Conservation (phyloP, 163 green algal species). For the Scenedesmus sp. region DNA sequence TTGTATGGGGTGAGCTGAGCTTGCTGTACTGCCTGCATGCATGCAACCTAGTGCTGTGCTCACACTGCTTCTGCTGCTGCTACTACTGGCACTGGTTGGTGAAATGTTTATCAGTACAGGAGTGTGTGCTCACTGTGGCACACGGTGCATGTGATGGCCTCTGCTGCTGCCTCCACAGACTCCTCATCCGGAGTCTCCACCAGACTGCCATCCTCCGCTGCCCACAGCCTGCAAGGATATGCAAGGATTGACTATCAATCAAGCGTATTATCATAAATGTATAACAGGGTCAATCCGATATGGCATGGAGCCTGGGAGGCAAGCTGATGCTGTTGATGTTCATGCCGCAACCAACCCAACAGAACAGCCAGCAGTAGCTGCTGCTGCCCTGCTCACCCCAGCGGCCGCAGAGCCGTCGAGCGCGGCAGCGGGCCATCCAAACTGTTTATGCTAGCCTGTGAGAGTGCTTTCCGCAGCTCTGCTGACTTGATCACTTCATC, state of each 20-base stretch:
- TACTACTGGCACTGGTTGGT: not conserved
- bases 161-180: conserved; percentile 30
- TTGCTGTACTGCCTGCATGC: not conserved
- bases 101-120: not conserved
- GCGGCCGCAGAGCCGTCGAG: not conserved
- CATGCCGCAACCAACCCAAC: not conserved
- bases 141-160: conserved; percentile 27
- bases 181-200: not conserved
- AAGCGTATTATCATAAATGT: not conserved
- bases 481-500: conserved; percentile 16
- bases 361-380: not conserved
- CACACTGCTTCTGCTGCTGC: not conserved
- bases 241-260: not conserved
- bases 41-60: not conserved
- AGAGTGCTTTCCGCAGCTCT: conserved; percentile 21
- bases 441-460: not conserved
- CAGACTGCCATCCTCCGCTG: not conserved
- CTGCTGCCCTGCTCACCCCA: conserved; percentile 20
- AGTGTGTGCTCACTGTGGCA: conserved; percentile 34
- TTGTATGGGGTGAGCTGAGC: too few species aligned
- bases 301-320: not conserved
- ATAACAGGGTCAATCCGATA: not conserved
- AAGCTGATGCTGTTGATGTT: not conserved
- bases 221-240: conserved; percentile 7
- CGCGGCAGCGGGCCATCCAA: conserved; percentile 29